Conservation (phyloP, 1,284 basidiomycete genomes). For the Cutaneotrichosporon cyanovorans region DNA sequence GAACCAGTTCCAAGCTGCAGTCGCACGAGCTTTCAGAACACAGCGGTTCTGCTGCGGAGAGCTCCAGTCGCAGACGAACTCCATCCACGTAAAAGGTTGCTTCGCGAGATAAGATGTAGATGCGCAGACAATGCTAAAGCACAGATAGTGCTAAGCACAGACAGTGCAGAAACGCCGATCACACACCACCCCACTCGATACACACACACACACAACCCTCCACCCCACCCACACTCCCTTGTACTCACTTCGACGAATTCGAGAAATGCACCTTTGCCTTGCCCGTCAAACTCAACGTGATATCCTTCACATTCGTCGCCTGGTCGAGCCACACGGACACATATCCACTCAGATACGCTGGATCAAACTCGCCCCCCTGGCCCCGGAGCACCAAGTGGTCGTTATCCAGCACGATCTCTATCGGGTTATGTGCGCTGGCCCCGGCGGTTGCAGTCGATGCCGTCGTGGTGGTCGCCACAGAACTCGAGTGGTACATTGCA, state of each 20-base stretch:
- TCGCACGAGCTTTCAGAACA: no score
- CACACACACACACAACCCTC: no score
- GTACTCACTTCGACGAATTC: constrained; percentile 59
- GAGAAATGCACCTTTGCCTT: constrained; percentile 66
- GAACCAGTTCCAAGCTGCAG: no score
- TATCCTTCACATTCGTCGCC: constrained; percentile 74
- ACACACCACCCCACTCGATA: no score
- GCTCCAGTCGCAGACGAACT: no score
- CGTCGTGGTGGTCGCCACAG: not conserved
- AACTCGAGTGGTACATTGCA: not conserved
- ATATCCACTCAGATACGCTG: constrained; percentile 58
- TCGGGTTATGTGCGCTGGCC: constrained; percentile 28
- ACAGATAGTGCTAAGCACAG: no score
- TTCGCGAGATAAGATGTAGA: no score
- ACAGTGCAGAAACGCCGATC: no score
- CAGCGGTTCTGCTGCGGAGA: no score
- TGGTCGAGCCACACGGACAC: constrained; percentile 71
- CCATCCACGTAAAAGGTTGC: no score
- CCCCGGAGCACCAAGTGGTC: constrained; percentile 66
- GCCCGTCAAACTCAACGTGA: constrained; percentile 72
- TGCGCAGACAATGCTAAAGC: no score
- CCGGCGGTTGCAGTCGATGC: not conserved
- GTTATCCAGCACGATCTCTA: constrained; percentile 68
- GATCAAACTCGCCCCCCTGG: constrained; percentile 72
- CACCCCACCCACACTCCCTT: no score